These are phyloP conservation scores for Blastobotrys elegans DNA, from an alignment of 1,139 yeast genomes.

Conservation along the genomic window DNA sequence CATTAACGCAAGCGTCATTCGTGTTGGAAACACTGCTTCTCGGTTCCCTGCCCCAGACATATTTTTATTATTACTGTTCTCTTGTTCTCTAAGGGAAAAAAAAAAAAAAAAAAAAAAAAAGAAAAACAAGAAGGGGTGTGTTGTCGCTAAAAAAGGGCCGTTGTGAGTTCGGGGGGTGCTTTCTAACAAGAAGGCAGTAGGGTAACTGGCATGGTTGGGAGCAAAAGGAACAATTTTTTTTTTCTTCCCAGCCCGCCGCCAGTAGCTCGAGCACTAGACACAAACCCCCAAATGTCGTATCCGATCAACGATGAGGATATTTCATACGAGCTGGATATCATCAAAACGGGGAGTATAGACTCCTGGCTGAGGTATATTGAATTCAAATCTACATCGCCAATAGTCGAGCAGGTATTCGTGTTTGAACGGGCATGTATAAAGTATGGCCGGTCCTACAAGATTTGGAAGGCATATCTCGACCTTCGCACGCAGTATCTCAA, in stretches of 20 bases:
- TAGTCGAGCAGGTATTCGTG: slow-evolving; percentile 41
- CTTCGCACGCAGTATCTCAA: slow-evolving; percentile 36
- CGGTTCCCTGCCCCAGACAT: slow-evolving; percentile 11
- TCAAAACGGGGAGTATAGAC: slow-evolving; percentile 39
- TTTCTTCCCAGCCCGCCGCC: too few species aligned
- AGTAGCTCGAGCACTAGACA: too few species aligned
- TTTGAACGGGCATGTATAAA: slow-evolving; percentile 49
- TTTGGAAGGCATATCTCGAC: slow-evolving; percentile 54
- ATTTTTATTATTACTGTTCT: not conserved
- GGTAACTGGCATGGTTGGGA: too few species aligned
- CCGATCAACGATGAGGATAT: slow-evolving; percentile 34
- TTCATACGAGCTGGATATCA: slow-evolving; percentile 44
- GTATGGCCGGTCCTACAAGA: slow-evolving; percentile 47
- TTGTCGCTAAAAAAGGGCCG: not conserved
- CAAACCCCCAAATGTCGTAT: slow-evolving; percentile 2
- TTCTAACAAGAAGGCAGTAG: not conserved
- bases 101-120: too few species aligned
- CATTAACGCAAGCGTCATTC: slow-evolving; percentile 95
- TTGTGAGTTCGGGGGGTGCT: not conserved
- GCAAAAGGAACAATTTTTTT: too few species aligned
- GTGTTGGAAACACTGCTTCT: slow-evolving; percentile 75
- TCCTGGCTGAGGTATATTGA: slow-evolving; percentile 54
- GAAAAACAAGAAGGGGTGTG: too few species aligned
- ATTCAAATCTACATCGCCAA: slow-evolving; percentile 34
- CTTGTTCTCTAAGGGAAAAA: too few species aligned